Evolutionary conservation across 805 yeast species (phyloP), one percentile per base, ranked within the genome.

Genomic region (Candida quercuum): DNA sequence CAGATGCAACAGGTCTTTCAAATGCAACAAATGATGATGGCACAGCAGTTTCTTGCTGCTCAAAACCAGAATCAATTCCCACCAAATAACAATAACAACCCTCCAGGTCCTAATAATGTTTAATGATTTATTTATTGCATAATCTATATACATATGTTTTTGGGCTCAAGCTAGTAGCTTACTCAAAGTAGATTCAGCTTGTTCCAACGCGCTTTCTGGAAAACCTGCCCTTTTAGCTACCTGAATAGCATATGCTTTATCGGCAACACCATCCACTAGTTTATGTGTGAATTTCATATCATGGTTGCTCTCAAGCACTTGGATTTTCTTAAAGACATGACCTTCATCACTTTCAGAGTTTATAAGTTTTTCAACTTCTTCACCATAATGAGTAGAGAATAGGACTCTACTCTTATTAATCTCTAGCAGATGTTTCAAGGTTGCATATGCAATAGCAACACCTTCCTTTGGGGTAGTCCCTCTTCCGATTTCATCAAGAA

Each of bases 401-500:
- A 93, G 59, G 0, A 93, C 79, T 59, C 89, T 84, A 43, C 95
- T 79, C 30, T 72, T 68, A 37, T 85, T 77, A 28, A 78, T 66
- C n/a, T 67, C 68, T 8, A 88, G 77, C 42, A 93, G 74, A 61
- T 85, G 81, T 52, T 86, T 91, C 43, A 91, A 79, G 32, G 93
- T 91, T 0, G 97, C 84, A 88, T 95, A 91, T 0, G 99, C 99
- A 26, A 93, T 72, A 0, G 98, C 98, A 62, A 91, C 88, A 0
- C 99, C 99, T 61, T 93, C 99, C 57, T 86, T 85, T 0, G 97
- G 82, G 35, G 79, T 72, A 1, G 74, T 69, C 14, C 74, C 72
- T 53, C 99, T 74, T 5, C 99, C 99, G 35, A 93, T 77, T 58
- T 93, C 99, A 60, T 93, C 99, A 38, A 93, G 77, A n/a, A 93